Evolutionary conservation across 441 rosid species (phyloP).

Genomic region (Adansonia madagascariensis): DNA sequence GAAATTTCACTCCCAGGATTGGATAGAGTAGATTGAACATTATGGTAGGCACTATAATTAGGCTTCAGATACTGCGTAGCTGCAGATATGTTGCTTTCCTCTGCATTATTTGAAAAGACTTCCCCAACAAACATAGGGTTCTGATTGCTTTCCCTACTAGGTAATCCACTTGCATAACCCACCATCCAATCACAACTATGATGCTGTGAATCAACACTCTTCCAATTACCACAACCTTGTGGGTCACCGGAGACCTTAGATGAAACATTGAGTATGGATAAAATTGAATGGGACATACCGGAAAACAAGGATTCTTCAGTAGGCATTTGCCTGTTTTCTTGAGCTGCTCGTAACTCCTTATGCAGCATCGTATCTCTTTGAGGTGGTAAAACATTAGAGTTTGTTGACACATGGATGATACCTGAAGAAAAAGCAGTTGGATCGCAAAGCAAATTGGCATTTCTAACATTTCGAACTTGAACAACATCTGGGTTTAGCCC

Average conservation of each 20-base stretch:
- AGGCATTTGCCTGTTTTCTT: slow-evolving; percentile 10
- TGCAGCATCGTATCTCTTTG: slow-evolving; percentile 34
- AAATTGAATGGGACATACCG: slow-evolving; percentile 28
- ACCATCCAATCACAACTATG: slow-evolving; percentile 44
- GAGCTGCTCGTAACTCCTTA: slow-evolving; percentile 31
- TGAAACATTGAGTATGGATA: slow-evolving; percentile 25
- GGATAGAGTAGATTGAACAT: slow-evolving; percentile 35
- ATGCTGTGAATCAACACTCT: slow-evolving; percentile 35
- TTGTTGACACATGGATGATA: slow-evolving; percentile 29
- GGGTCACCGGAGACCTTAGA: slow-evolving; percentile 35
- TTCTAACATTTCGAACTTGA: slow-evolving; percentile 34
- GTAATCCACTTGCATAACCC: slow-evolving; percentile 43
- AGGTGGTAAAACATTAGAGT: slow-evolving; percentile 24
- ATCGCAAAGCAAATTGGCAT: slow-evolving; percentile 30
- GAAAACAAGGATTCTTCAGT: slow-evolving; percentile 8
- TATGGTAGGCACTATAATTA: slow-evolving; percentile 31
- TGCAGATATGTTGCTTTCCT: slow-evolving; percentile 27
- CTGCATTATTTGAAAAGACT: slow-evolving; percentile 47
- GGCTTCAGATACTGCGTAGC: slow-evolving; percentile 34
- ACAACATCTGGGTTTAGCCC: slow-evolving; percentile 40
- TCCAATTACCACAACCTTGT: slow-evolving; percentile 40
- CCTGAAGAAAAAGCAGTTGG: slow-evolving; percentile 27
- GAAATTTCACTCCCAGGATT: slow-evolving; percentile 37
- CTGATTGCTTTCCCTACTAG: slow-evolving; percentile 36
- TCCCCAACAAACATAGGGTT: slow-evolving; percentile 38